Evolutionary conservation across 345 rosid genomes (phyloP).

Genomic region (Nasturtium officinale): DNA sequence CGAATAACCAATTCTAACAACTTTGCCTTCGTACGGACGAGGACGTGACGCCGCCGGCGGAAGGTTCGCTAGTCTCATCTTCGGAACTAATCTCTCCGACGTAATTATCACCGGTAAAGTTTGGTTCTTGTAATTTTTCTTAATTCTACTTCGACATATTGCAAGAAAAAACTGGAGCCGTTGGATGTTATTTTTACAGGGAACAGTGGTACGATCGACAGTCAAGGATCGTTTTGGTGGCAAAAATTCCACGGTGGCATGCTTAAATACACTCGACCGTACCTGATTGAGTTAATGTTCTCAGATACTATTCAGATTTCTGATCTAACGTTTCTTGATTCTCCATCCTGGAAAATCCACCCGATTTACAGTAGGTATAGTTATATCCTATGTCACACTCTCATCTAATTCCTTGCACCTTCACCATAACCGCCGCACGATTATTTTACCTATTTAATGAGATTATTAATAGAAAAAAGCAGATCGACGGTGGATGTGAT

Average conservation of each 20-base stretch:
- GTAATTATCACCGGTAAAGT: constrained; percentile 72
- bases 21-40: constrained; percentile 90
- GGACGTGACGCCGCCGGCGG: constrained; percentile 92
- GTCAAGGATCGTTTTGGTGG: constrained; percentile 97
- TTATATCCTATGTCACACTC: background rate
- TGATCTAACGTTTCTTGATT: constrained; percentile 73
- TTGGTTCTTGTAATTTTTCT: background rate
- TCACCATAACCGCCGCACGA: constrained; percentile 6
- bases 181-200: constrained; percentile 50
- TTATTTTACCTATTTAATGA: background rate
- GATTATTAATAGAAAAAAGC: background rate
- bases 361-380: constrained; percentile 87
- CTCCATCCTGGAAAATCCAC: constrained; percentile 93
- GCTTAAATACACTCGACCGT: constrained; percentile 86
- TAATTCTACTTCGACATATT: background rate
- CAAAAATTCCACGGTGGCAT: constrained; percentile 73
- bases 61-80: constrained; percentile 76
- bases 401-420: background rate
- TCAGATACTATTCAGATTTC: constrained; percentile 73
- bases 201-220: constrained; percentile 80
- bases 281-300: constrained; percentile 80
- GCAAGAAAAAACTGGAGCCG: background rate
- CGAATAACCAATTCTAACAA: constrained; percentile 70
- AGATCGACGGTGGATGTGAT: constrained; percentile 51
- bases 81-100: constrained; percentile 87